Evolutionary conservation across 495 filamentous ascomycete species (phyloP).

Genomic region (Hyaloscypha finlandica): DNA sequence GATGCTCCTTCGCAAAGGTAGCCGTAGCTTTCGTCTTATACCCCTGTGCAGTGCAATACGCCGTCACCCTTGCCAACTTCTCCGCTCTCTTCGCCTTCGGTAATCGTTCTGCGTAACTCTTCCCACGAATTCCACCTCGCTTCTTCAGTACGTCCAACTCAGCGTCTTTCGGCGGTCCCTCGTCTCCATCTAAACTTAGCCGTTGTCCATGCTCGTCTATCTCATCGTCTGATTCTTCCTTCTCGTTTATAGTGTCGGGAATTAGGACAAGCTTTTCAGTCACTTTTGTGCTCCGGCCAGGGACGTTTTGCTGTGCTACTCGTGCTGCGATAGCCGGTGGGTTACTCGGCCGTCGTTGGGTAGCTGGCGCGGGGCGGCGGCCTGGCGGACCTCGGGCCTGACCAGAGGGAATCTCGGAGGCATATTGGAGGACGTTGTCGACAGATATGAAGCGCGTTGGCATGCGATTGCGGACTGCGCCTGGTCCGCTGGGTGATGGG

Average conservation of each 20-base stretch:
- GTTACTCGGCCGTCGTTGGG: constrained; percentile 42
- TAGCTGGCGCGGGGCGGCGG: constrained; percentile 52
- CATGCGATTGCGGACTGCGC: constrained; percentile 33
- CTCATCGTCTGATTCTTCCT: constrained; percentile 53
- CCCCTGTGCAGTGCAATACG: constrained; percentile 94
- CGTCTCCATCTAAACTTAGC: constrained; percentile 57
- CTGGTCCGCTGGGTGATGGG: constrained; percentile 24
- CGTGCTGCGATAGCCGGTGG: constrained; percentile 45
- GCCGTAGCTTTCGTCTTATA: constrained; percentile 86
- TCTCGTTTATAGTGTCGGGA: constrained; percentile 74
- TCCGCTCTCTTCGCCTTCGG: constrained; percentile 87
- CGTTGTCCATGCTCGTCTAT: constrained; percentile 47
- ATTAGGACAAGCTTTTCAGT: constrained; percentile 95
- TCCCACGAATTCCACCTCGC: constrained; percentile 63
- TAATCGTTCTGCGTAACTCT: constrained; percentile 92
- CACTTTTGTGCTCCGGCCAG: constrained; percentile 84
- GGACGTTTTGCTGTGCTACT: constrained; percentile 71
- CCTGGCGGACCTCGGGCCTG: constrained; percentile 78
- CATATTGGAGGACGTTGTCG: constrained; percentile 92
- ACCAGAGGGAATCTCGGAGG: constrained; percentile 92
- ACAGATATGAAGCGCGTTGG: constrained; percentile 88
- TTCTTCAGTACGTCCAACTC: constrained; percentile 67
- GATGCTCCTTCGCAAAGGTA: constrained; percentile 82
- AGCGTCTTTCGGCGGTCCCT: constrained; percentile 76
- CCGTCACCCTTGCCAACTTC: constrained; percentile 86